Evolutionary conservation across 2,329 filamentous ascomycete species (phyloP).

Genomic region (Dothideomycetes sp.): DNA sequence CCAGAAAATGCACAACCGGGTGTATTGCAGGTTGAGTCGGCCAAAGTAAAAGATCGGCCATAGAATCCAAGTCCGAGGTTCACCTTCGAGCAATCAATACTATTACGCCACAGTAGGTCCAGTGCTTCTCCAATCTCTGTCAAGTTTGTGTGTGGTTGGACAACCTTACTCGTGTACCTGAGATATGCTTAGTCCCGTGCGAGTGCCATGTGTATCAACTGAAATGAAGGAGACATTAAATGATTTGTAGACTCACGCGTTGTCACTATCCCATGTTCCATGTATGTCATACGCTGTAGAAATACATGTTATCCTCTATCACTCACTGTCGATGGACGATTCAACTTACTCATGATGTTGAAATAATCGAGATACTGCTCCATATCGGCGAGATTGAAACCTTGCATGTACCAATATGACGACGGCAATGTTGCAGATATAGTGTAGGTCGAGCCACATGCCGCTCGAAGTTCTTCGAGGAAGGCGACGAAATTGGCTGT

Average conservation of each 20-base stretch:
- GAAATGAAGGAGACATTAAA: no score
- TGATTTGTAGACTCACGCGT: no score
- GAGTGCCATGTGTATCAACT: no score
- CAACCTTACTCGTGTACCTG: conserved; percentile 9
- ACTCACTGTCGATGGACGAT: no score
- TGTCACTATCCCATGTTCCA: conserved; percentile 27
- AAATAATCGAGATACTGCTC: conserved; percentile 12
- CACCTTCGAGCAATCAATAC: conserved; percentile 30
- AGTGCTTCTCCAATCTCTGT: conserved; percentile 33
- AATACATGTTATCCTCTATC: no score
- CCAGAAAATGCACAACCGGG: conserved; percentile 11
- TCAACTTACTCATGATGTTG: conserved; percentile 37
- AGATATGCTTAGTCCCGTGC: no score
- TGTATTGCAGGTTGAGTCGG: conserved; percentile 11
- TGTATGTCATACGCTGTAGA: conserved; percentile 37
- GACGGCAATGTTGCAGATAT: conserved; percentile 14
- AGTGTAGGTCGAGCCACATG: conserved; percentile 17
- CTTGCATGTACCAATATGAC: conserved; percentile 19
- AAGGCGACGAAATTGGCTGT: conserved; percentile 25
- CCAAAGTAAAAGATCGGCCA: conserved; percentile 24
- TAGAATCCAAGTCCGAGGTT: conserved; percentile 37
- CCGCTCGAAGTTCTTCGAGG: conserved; percentile 17
- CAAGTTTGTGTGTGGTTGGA: conserved; percentile 32
- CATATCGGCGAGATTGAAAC: conserved; percentile 19
- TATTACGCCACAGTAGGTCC: conserved; percentile 35